Conservation (phyloP, 768 basidiomycete species). For the Udeniomyces megalosporus region DNA sequence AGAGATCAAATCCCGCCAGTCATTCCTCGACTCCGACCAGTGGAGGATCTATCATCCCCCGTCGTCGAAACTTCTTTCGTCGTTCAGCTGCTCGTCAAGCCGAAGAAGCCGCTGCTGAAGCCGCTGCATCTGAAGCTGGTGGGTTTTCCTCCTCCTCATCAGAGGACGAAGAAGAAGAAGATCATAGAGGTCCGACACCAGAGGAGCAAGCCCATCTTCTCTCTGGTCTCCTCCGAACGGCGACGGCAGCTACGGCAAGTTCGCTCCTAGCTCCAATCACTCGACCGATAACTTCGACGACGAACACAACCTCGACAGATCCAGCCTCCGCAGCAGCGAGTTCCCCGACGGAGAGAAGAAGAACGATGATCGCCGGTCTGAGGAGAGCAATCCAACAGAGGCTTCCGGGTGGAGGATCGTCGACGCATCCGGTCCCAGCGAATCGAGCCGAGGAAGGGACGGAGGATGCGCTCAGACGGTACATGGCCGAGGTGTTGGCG, state of each 20-base stretch:
- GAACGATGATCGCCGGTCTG: background rate
- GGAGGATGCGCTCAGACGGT: background rate
- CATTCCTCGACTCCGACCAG: background rate
- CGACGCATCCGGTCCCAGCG: background rate
- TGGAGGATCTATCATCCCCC: background rate
- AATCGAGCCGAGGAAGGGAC: background rate
- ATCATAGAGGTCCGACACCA: background rate
- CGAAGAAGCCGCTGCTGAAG: background rate
- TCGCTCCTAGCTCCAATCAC: background rate
- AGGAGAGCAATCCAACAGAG: background rate
- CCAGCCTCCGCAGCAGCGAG: background rate
- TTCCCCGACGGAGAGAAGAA: background rate
- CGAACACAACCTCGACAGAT: background rate
- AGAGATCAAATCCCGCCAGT: background rate
- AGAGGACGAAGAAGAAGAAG: background rate
- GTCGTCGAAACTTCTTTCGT: background rate
- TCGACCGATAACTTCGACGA: too few relatives aligned
- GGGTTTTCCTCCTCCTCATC: background rate
- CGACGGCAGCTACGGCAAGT: conserved; percentile 13
- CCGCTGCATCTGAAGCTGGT: background rate
- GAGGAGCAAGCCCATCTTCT: conserved; percentile 14
- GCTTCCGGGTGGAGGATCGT: background rate
- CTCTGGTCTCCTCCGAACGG: conserved; percentile 5
- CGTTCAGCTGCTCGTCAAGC: background rate
- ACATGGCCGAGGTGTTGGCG: background rate